Base-by-base conservation (phyloP, 495 filamentous ascomycete genomes). In the Penicillium waksmanii region DNA sequence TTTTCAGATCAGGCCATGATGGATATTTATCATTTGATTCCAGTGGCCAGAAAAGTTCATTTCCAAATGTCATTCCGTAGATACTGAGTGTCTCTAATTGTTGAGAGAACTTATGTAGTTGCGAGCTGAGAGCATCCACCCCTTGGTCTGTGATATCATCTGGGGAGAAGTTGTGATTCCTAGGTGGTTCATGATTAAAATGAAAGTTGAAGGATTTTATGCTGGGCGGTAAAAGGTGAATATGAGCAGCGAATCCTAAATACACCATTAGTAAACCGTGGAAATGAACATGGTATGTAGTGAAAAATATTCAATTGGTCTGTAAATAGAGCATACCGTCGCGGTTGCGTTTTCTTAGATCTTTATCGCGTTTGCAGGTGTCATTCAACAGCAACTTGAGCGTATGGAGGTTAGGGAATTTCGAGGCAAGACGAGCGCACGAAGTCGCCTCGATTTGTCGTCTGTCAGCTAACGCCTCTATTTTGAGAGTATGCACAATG, bases 401-500 rank as follows among this genome's bases (percentile, higher is more conserved):
- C 9, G 13, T 38, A 10, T 38, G 25, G 2, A 48, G 38, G 17
- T 1, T 11, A 55, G 53, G 12, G 33, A 47, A 55, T 33, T 18
- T 0, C 5, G 38, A 47, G 21, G 23, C 25, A 15, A 55, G 38
- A 55, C 25, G 38, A 31, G 53, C 38, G 40, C 53, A 55, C 8
- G 38, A 47, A 55, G n/a, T 12, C 53, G 38, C 53, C 53, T 55
- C 53, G 23, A 47, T 44, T 34, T 55, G 21, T 15, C 38, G 38
- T 47, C 36, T 46, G 13, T 46, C 42, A 5, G 21, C 4, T 55
- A 47, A 46, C 12, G 21, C 36, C 36, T 55, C 42, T 46, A 18
- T 46, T 55, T 5, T 31, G 38, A 55, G 40, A 44, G 40, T 55
- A 33, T 55, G 38, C 53, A 55, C 21, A 55, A 47, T 47, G 3